Evolutionary conservation across 2,329 filamentous ascomycete genomes (phyloP).

Genomic region (Apiospora rasikravindrae): DNA sequence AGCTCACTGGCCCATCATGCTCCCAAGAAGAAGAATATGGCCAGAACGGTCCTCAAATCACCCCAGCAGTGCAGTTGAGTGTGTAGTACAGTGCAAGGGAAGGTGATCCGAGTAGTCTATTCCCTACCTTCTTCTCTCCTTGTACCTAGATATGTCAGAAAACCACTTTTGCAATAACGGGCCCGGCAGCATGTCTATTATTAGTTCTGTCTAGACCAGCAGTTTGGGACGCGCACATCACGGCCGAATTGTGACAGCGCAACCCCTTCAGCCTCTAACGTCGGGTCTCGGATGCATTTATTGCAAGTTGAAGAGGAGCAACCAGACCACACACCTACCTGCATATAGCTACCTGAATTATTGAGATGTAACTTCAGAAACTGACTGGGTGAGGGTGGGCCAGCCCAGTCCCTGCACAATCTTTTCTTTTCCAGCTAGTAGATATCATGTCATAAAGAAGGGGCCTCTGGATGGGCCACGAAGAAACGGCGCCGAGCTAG

Average conservation of each 20-base stretch:
- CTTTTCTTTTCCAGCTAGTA: neutral
- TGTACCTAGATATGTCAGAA: neutral
- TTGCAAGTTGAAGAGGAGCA: neutral
- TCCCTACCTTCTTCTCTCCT: neutral
- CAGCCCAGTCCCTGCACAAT: neutral
- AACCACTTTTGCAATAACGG: neutral
- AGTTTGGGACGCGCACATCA: neutral
- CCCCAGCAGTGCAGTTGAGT: neutral
- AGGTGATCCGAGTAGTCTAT: neutral
- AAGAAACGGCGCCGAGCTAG: slow-evolving; percentile 9
- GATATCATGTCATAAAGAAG: slow-evolving; percentile 3
- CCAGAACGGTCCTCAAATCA: neutral
- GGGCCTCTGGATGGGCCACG: slow-evolving; percentile 2
- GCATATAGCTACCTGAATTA: neutral
- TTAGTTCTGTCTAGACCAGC: slow-evolving; percentile 7
- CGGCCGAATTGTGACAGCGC: neutral
- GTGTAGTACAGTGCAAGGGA: neutral
- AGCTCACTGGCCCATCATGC: neutral
- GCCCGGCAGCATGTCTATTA: slow-evolving; percentile 5
- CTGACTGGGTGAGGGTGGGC: neutral
- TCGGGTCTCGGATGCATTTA: neutral
- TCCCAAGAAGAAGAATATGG: neutral
- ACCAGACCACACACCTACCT: neutral
- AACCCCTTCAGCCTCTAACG: neutral
- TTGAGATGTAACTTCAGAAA: neutral